Evolutionary conservation across 805 yeast genomes (phyloP), one percentile per base, ranked within the genome.

Genomic region (Pichia exigua): DNA sequence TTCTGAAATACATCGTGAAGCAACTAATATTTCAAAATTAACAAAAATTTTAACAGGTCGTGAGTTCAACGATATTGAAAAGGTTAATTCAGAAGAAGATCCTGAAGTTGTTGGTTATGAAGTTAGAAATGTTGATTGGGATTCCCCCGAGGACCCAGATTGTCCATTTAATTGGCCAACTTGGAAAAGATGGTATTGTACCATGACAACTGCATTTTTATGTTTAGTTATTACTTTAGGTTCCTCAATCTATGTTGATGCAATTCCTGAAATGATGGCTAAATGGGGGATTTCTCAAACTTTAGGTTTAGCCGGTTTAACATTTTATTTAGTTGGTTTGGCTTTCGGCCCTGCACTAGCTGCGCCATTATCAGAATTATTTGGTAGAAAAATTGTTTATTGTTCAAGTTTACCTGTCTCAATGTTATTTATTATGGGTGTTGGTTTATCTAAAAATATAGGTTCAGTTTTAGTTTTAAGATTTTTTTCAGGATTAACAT

Each of bases 171-270:
- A 84, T 62, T 85, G 90, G 90, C 75, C 87, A 3, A 26, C 47
- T 4, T 69, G 76, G 76, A 81, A 76, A 62, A 82, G 77, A 66
- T 84, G 91, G 90, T 62, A 64, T 42, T 68, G 78, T 51, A 84
- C 91, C 1, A 76, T 81, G 79, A 73, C 79, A 5, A 78, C 82
- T 15, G 89, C 90, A 2, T 53, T 71, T 22, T 69, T 81, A 46
- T 85, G 91, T 72, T 72, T 85, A 38, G 85, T 81, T 35, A 84
- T 84, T 32, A 79, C 90, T 0, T 75, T 86, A 63, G 92, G 94
- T 24, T 83, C 91, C 0, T 85, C 92, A 0, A 70, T 85, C 50
- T 86, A 73, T 59, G 86, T 84, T 26, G 74, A 79, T 51, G 85
- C 90, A 53, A 75, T 83, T 2, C 76, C 79, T 2, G 82, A 79